phyloP scores from a whole-genome alignment of 805 yeast species.

The Candida tallmaniae region DNA sequence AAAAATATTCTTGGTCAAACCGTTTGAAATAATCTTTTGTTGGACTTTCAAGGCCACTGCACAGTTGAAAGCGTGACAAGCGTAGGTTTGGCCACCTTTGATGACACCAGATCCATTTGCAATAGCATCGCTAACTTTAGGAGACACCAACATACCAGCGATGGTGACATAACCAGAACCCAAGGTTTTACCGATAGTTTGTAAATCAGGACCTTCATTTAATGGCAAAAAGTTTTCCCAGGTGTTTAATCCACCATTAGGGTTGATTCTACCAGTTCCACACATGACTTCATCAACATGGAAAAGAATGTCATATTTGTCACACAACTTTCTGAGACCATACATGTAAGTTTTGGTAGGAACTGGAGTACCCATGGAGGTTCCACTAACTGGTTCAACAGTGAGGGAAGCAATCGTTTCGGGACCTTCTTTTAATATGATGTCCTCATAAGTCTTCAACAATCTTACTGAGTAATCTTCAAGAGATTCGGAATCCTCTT shows the following conservation, averaged over 20 bases:
- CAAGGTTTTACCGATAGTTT: conserved; percentile 28
- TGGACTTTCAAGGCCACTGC: conserved; percentile 24
- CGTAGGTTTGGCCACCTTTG: conserved; percentile 23
- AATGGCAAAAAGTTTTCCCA: conserved; percentile 26
- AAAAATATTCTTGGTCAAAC: conserved; percentile 36
- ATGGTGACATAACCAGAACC: conserved; percentile 29
- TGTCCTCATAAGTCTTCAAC: conserved; percentile 19
- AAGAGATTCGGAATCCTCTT: conserved; percentile 17
- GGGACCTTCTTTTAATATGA: conserved; percentile 22
- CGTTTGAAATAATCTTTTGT: conserved; percentile 26
- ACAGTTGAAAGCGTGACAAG: conserved; percentile 24
- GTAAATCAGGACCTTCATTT: conserved; percentile 26
- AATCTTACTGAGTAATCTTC: conserved; percentile 20
- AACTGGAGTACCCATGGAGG: conserved; percentile 24
- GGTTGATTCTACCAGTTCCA: conserved; percentile 29
- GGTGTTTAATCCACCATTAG: conserved; percentile 22
- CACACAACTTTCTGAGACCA: conserved; percentile 26
- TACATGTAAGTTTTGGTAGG: conserved; percentile 23
- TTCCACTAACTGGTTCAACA: conserved; percentile 26
- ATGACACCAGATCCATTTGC: conserved; percentile 17
- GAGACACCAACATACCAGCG: conserved; percentile 27
- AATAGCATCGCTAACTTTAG: conserved; percentile 19
- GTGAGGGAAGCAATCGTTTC: conserved; percentile 24
- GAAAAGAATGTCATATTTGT: conserved; percentile 27
- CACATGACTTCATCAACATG: conserved; percentile 35